A percentile compares a stretch with the other conserved stretches of the same genome.
phyloP scores from a whole-genome alignment of 768 basidiomycete genomes.

The Suillus subluteus region DNA sequence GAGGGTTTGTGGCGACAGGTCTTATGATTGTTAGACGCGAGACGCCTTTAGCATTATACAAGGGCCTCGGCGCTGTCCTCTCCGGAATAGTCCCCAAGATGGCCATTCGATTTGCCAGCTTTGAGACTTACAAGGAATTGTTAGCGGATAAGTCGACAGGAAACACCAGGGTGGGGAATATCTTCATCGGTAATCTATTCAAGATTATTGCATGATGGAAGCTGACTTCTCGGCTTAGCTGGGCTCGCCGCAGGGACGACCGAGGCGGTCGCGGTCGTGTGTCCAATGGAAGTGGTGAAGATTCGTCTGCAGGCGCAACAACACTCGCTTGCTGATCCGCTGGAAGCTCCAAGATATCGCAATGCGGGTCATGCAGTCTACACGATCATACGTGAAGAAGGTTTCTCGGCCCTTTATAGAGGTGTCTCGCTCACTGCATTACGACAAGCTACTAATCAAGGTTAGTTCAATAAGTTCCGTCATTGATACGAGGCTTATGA shows the following conservation, averaged over 20 bases:
- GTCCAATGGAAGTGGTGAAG: constrained; percentile 99
- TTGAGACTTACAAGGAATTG: constrained; percentile 91
- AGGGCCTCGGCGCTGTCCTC: constrained; percentile 95
- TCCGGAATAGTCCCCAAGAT: constrained; percentile 99
- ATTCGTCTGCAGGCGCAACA: constrained; percentile 97
- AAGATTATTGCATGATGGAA: neutral
- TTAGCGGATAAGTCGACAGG: constrained; percentile 79
- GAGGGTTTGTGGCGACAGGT: constrained; percentile 93
- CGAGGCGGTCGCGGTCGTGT: constrained; percentile 93
- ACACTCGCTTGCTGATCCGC: constrained; percentile 94
- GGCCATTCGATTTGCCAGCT: constrained; percentile 98
- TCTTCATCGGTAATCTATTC: constrained; percentile 76
- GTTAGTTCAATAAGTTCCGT: constrained; percentile 38
- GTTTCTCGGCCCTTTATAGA: constrained; percentile 80
- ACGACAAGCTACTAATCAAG: constrained; percentile 97
- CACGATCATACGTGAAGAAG: constrained; percentile 93
- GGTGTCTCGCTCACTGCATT: constrained; percentile 93
- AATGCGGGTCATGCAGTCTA: constrained; percentile 98
- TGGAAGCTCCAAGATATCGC: constrained; percentile 91
- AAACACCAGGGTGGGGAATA: constrained; percentile 73
- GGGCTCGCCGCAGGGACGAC: constrained; percentile 95
- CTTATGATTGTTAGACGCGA: constrained; percentile 85
- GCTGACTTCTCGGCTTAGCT: constrained; percentile 48
- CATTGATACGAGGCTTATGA: constrained; percentile 9
- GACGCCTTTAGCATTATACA: constrained; percentile 95